These are phyloP conservation scores for Colletotrichum australisinense DNA, from an alignment of 2,329 filamentous ascomycete species.

Conservation along the genomic window DNA sequence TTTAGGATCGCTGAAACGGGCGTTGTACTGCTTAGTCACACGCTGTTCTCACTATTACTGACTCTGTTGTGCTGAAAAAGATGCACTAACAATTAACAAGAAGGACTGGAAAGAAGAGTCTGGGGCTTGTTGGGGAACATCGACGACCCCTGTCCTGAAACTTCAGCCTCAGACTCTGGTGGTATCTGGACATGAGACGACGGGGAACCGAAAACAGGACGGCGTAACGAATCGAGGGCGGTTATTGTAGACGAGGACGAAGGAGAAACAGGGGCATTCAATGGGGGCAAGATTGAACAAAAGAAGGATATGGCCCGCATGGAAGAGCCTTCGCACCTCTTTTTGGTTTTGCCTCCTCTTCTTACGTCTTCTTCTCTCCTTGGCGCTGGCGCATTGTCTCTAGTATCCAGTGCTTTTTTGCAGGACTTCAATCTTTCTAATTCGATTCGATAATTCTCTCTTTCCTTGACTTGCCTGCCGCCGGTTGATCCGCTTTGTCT, in stretches of 20 bases:
- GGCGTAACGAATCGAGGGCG: neutral
- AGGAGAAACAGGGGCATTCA: neutral
- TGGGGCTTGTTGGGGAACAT: neutral
- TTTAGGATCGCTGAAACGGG: slow-evolving; percentile 24
- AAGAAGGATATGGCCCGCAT: neutral
- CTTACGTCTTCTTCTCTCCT: slow-evolving; percentile 11
- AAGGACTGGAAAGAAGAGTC: neutral
- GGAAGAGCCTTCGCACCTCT: too few relatives aligned
- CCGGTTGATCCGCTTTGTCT: slow-evolving; percentile 22
- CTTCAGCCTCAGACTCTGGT: slow-evolving; percentile 25
- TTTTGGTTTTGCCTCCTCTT: neutral
- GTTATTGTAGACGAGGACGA: neutral
- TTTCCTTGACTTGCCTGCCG: neutral
- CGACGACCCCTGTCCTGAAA: slow-evolving; percentile 38
- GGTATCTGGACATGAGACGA: slow-evolving; percentile 8
- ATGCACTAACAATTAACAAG: neutral
- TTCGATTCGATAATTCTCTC: neutral
- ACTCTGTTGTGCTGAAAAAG: too few relatives aligned
- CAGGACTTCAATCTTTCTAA: neutral
- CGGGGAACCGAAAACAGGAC: neutral
- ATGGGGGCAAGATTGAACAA: slow-evolving; percentile 1
- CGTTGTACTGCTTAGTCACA: neutral
- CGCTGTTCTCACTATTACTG: too few relatives aligned
- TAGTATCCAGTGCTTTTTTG: neutral
- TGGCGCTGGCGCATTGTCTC: slow-evolving; percentile 32